These are phyloP conservation scores for Botryotinia calthae DNA, from an alignment of 2,329 filamentous ascomycete species.

Conservation along the genomic window DNA sequence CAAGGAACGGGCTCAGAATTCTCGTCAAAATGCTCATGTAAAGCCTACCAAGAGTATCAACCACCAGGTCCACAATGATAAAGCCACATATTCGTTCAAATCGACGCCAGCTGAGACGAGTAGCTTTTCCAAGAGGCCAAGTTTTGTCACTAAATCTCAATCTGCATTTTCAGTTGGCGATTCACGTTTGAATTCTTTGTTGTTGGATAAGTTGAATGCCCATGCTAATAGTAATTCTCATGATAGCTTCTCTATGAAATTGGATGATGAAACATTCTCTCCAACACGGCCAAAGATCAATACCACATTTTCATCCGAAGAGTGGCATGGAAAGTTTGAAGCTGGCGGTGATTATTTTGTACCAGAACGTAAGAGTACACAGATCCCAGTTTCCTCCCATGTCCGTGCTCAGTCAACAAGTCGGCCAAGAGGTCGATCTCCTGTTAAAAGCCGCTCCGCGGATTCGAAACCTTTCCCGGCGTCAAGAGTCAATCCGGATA, in stretches of 20 bases:
- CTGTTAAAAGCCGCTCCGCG: conserved; percentile 32
- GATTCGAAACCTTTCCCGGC: conserved; percentile 26
- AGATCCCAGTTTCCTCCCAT: conserved; percentile 22
- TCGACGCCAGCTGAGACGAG: conserved; percentile 19
- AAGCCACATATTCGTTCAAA: conserved; percentile 16
- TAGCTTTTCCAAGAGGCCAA: conserved; percentile 28
- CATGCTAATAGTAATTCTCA: conserved; percentile 38
- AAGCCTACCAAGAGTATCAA: conserved; percentile 5
- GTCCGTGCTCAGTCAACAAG: conserved; percentile 32
- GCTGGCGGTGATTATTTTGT: conserved; percentile 37
- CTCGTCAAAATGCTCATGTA: conserved; percentile 3
- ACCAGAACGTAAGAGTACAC: conserved; percentile 28
- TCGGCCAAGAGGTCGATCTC: conserved; percentile 36
- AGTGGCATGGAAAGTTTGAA: conserved; percentile 42
- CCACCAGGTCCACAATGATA: background rate
- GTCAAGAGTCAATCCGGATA: conserved; percentile 21
- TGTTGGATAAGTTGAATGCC: conserved; percentile 17
- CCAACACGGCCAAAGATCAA: conserved; percentile 50
- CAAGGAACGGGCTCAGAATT: conserved; percentile 23
- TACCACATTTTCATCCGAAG: conserved; percentile 56
- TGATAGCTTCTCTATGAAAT: conserved; percentile 41
- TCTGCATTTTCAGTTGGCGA: conserved; percentile 17
- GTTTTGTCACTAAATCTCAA: conserved; percentile 21
- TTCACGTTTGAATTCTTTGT: conserved; percentile 19
- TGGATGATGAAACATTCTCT: conserved; percentile 45